A percentile compares a stretch with the other conserved stretches of the same genome.
These are phyloP conservation scores for Arctium minus DNA, from an alignment of 129 eudicot genomes.

Conservation along the genomic window DNA sequence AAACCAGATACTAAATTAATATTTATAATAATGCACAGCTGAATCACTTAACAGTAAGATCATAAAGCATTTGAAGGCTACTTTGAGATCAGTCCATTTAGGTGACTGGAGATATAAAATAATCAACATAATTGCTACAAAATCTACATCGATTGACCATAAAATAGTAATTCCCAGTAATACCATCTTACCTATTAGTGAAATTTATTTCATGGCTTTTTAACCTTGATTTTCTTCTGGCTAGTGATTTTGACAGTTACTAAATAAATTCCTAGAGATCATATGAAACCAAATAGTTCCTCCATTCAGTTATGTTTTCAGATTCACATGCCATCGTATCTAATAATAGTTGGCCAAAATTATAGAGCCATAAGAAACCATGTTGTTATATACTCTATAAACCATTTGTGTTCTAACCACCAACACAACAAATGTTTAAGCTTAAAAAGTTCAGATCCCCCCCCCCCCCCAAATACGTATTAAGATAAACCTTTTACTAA, in stretches of 20 bases:
- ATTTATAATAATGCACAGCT: neutral
- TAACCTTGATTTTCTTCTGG: neutral
- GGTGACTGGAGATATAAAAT: neutral
- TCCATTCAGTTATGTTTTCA: neutral
- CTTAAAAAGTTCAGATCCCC: no score
- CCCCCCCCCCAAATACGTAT: no score
- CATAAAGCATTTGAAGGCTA: neutral
- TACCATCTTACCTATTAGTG: neutral
- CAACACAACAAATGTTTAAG: neutral
- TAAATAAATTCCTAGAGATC: neutral
- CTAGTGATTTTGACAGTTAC: neutral
- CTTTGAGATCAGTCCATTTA: neutral
- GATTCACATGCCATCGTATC: neutral
- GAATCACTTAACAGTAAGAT: neutral
- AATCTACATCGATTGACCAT: neutral
- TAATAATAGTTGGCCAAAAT: no score
- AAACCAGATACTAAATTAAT: no score
- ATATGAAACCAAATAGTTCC: neutral
- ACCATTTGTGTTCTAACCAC: neutral
- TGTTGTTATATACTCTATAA: neutral
- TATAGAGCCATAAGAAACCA: neutral
- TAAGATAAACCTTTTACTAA: no score
- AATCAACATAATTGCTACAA: conserved; percentile 5
- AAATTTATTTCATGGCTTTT: neutral
- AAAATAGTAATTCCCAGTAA: neutral